Base-by-base conservation (phyloP, 805 yeast genomes). In the Metschnikowia shivogae region DNA sequence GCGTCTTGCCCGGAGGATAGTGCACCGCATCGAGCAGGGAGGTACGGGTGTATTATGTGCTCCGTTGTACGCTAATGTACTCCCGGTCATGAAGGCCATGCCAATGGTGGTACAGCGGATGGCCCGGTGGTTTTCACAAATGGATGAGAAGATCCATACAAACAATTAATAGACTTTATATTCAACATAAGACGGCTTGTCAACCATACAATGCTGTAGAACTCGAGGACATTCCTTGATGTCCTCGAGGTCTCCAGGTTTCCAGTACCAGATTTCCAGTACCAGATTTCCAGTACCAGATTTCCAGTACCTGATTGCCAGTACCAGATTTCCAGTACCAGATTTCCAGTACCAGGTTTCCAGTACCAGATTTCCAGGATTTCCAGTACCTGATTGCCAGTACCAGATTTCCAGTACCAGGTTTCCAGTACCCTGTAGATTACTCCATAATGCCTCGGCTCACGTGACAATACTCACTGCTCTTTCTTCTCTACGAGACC, bases 61-160 rank as follows among this genome's bases (percentile, higher is more conserved):
- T 39, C 82, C 84, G 1, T 54, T 76, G 8, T 78, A 78, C 55
- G 72, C 77, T 3, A 62, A 72, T 30, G 59, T 74, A 24, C 56
- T 77, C 17, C 79, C 80, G 0, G 35, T 65, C 0, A 56, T 77
- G 32, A 67, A 71, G 46, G 52, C 59, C 3, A 45, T 77, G 38
- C 84, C 84, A 0, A 58, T 60, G 49, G 42, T 54, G 24, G 12
- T 74, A 10, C 77, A 72, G 47, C 58, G 60, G 11, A 48, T 57
- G 17, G 64, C 68, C 42, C 55, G 76, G 14, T 52, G 61, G 61
- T 56, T 63, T 27, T 61, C 73, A 6, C 59, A 61, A 13, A 69
- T 71, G 67, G 76, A 71, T 48, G 57, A 60, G 6, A 66, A 68
- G 44, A 59, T 70, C 11, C 26, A 12, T 4, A 13, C 32, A 5